These are phyloP conservation scores for Haplosporangium sp. DNA, from an alignment of 371 early-diverging fungal genomes.

Conservation along the genomic window DNA sequence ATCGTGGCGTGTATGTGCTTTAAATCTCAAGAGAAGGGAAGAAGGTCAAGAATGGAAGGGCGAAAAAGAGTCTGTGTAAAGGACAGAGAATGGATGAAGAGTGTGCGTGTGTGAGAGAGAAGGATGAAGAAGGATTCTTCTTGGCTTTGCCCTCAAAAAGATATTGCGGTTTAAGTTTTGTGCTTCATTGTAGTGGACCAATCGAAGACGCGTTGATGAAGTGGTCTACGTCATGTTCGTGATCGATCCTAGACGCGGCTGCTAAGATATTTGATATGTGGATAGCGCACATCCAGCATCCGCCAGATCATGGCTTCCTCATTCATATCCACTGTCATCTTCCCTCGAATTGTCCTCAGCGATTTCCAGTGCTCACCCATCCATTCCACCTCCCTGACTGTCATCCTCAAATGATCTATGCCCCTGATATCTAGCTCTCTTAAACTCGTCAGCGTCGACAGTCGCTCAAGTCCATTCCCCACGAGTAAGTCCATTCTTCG, in stretches of 20 bases:
- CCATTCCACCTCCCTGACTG: constrained; percentile 14
- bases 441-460: constrained; percentile 10
- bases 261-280: constrained; percentile 9
- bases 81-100: neutral
- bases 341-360: constrained; percentile 10
- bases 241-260: too few species aligned
- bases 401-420: neutral
- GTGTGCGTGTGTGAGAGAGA: too few species aligned
- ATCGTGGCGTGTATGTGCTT: neutral
- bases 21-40: neutral
- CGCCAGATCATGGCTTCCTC: constrained; percentile 4
- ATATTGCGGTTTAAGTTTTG: too few species aligned
- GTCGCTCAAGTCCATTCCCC: constrained; percentile 5
- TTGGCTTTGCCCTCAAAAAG: too few species aligned
- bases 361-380: constrained; percentile 20
- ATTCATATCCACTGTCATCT: neutral
- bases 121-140: too few species aligned
- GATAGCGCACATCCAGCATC: neutral
- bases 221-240: too few species aligned
- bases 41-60: constrained; percentile 2
- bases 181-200: too few species aligned
- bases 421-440: constrained; percentile 10
- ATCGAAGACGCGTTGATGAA: too few species aligned
- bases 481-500: neutral
- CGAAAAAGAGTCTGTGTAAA: neutral